phyloP scores from a whole-genome alignment of 2,329 filamentous ascomycete species.

The Fusarium pseudograminearum region DNA sequence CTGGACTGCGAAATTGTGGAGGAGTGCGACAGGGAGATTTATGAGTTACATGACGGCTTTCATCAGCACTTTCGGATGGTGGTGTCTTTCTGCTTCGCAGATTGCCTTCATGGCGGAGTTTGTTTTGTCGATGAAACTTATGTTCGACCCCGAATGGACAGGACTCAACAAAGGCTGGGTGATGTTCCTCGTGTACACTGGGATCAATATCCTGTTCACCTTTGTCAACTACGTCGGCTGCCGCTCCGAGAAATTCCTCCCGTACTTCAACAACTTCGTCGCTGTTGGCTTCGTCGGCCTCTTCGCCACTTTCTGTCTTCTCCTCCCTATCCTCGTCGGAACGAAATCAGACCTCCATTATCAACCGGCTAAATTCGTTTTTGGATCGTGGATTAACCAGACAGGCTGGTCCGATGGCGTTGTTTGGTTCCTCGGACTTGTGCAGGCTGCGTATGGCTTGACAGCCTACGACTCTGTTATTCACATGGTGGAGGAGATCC shows the following conservation, averaged over 20 bases:
- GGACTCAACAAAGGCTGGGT: slow-evolving; percentile 61
- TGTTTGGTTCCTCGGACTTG: slow-evolving; percentile 67
- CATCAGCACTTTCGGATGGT: slow-evolving; percentile 71
- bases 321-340: slow-evolving; percentile 64
- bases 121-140: slow-evolving; percentile 65
- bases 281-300: slow-evolving; percentile 64
- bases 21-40: slow-evolving; percentile 60
- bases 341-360: slow-evolving; percentile 57
- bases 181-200: slow-evolving; percentile 67
- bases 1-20: slow-evolving; percentile 58
- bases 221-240: slow-evolving; percentile 64
- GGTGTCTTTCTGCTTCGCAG: slow-evolving; percentile 66
- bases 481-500: slow-evolving; percentile 69
- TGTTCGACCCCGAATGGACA: slow-evolving; percentile 63
- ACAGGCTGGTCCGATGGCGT: slow-evolving; percentile 65
- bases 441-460: slow-evolving; percentile 66
- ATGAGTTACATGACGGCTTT: slow-evolving; percentile 68
- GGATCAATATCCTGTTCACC: slow-evolving; percentile 61
- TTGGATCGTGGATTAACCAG: slow-evolving; percentile 59
- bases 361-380: slow-evolving; percentile 64
- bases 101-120: slow-evolving; percentile 68
- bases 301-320: slow-evolving; percentile 64
- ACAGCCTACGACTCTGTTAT: slow-evolving; percentile 68
- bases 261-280: slow-evolving; percentile 68
- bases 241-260: slow-evolving; percentile 54